These are phyloP conservation scores for Apiospora aurea DNA, from an alignment of 2,329 filamentous ascomycete species.

Conservation along the genomic window DNA sequence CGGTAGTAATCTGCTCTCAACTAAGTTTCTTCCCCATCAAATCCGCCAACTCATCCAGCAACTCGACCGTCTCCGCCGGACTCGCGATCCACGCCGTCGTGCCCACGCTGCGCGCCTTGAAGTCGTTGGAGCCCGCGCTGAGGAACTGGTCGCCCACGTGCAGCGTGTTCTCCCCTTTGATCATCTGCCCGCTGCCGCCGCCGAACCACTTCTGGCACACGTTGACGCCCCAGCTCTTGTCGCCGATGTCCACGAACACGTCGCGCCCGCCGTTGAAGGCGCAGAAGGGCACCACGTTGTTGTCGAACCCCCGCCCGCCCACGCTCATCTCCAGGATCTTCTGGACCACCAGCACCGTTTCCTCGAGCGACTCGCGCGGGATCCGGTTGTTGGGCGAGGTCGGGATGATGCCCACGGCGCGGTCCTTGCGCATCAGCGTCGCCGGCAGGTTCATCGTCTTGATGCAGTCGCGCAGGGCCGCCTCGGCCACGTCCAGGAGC, in stretches of 20 bases:
- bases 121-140: constrained; percentile 94
- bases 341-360: constrained; percentile 93
- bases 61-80: constrained; percentile 85
- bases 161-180: constrained; percentile 80
- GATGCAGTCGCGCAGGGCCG: constrained; percentile 82
- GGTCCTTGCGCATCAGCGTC: constrained; percentile 83
- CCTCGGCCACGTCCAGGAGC: constrained; percentile 89
- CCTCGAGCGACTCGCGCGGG: constrained; percentile 87
- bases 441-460: constrained; percentile 81
- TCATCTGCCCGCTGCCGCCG: constrained; percentile 45
- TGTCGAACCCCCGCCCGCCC: constrained; percentile 52
- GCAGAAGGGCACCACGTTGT: constrained; percentile 78
- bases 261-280: constrained; percentile 98
- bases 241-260: constrained; percentile 97
- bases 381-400: constrained; percentile 70
- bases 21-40: constrained; percentile 58
- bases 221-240: constrained; percentile 95
- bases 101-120: constrained; percentile 89
- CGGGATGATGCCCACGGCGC: constrained; percentile 81
- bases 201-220: constrained; percentile 91
- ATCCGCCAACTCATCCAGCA: constrained; percentile 81
- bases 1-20: constrained; percentile 24
- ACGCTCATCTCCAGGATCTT: constrained; percentile 85
- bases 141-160: constrained; percentile 98
- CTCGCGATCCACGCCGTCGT: constrained; percentile 98